Percentiles rank a stretch among this genome's conserved stretches.
Evolutionary conservation across 345 rosid species (phyloP).

Genomic region (Gossypium thurberi): DNA sequence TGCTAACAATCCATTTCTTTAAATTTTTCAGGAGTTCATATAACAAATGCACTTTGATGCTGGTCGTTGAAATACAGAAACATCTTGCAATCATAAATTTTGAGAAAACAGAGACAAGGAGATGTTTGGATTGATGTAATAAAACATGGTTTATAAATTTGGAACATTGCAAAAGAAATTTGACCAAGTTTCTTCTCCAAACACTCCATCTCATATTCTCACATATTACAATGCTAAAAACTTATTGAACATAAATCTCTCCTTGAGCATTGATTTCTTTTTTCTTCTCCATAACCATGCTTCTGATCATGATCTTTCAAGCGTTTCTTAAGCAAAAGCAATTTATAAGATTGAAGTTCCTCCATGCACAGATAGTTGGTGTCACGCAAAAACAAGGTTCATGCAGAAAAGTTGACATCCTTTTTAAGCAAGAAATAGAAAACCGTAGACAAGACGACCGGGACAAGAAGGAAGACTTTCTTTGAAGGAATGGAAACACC

Average conservation of each 20-base stretch:
- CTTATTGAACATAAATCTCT: not conserved
- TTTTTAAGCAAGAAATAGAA: constrained; percentile 29
- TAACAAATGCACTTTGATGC: too few species aligned
- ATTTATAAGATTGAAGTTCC: not conserved
- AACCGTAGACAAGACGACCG: constrained; percentile 31
- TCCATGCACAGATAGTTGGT: not conserved
- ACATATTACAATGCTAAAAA: constrained; percentile 6
- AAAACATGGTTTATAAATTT: not conserved
- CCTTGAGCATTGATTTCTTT: not conserved
- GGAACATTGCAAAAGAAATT: not conserved
- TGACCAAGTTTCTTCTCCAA: not conserved
- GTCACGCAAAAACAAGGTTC: not conserved
- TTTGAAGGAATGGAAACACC: constrained; percentile 16
- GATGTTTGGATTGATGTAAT: not conserved
- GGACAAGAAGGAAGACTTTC: constrained; percentile 32
- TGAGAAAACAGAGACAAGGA: not conserved
- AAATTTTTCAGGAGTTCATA: too few species aligned
- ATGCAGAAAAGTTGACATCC: constrained; percentile 3
- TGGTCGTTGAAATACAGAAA: not conserved
- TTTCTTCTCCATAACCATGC: not conserved
- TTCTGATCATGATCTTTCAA: not conserved
- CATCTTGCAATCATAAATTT: not conserved
- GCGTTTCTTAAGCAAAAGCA: not conserved
- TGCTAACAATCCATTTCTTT: too few species aligned
- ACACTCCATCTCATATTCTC: not conserved